Percentiles rank a stretch among this genome's conserved stretches.
These are phyloP conservation scores for Saksenaea vasiformis DNA, from an alignment of 371 early-diverging fungal species.

Conservation along the genomic window DNA sequence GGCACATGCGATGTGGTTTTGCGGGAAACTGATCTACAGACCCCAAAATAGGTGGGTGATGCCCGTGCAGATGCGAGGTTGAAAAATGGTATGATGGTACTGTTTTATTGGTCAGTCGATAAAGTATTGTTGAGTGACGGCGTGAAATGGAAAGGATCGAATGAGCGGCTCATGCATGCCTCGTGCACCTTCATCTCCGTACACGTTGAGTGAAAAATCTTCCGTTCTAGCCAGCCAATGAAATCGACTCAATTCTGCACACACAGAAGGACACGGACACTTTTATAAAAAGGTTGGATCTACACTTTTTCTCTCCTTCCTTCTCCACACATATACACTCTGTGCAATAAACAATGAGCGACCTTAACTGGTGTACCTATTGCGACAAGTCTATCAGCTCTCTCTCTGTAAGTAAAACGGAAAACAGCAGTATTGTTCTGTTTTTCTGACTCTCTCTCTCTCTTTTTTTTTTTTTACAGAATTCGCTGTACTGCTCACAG, in stretches of 20 bases:
- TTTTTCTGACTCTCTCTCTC: too few species aligned
- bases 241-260: not conserved
- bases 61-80: not conserved
- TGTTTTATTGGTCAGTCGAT: not conserved
- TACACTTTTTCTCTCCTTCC: not conserved
- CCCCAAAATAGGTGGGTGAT: not conserved
- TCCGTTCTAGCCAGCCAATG: not conserved
- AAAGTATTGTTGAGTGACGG: not conserved
- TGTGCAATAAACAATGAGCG: not conserved
- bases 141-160: too few species aligned
- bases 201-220: not conserved
- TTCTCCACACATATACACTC: not conserved
- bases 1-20: not conserved
- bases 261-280: not conserved
- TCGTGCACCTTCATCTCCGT: not conserved
- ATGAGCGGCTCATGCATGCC: not conserved
- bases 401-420: not conserved
- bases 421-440: too few species aligned
- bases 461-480: slow-evolving; percentile 6
- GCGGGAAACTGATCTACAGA: not conserved
- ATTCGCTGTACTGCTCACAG: slow-evolving; percentile 30
- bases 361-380: not conserved
- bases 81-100: not conserved
- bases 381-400: not conserved
- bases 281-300: not conserved